Evolutionary conservation across 352 stramenopile genomes (phyloP), one percentile per base, ranked within the genome.

Genomic region (Phytophthora colocasiae): DNA sequence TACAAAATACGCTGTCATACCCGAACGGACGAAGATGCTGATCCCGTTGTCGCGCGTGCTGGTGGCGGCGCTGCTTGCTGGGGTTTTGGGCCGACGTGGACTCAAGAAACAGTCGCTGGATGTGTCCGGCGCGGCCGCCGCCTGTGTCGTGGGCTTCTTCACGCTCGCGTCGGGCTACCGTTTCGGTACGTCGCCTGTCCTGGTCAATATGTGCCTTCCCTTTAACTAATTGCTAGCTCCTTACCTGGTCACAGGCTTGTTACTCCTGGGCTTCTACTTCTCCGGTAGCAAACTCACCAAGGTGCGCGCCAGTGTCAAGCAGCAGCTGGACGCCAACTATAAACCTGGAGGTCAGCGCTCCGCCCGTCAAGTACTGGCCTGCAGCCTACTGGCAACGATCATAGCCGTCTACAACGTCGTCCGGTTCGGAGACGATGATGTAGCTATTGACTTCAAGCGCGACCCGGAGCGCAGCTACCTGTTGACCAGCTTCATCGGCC

Each of bases 201-300:
- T 43, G 22, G 22, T 10, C 38, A 6, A 31, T 45, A 45, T 14
- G n/a, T 57, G 40, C 45, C 9, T 43, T n/a, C n/a, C 22, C n/a
- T 1, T 29, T 8, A 17, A 15, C 11, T 45, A 3, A 6, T 45
- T 27, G 41, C 47, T 50, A 58, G 50, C 62, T 48, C 8, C 26
- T n/a, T 49, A 14, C 4, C 27, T 31, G 27, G 4, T 31, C 39
- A 26, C 48, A 93, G 89, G 89, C 8, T 51, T 85, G 22, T 58
- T 96, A 52, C 73, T 97, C 14, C 73, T 97, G 29, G 80, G 75
- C 29, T 97, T 97, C 59, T 97, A 97, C 73, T 85, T 92, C 50
- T 90, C 88, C 8, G 80, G 87, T 44, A 93, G 87, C 63, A 96
- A 90, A 58, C 79, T 97, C 43, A 97, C 91, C 26, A 93, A 90